Base-by-base conservation (phyloP, 2,329 filamentous ascomycete genomes). In the Pseudopithomyces chartarum region DNA sequence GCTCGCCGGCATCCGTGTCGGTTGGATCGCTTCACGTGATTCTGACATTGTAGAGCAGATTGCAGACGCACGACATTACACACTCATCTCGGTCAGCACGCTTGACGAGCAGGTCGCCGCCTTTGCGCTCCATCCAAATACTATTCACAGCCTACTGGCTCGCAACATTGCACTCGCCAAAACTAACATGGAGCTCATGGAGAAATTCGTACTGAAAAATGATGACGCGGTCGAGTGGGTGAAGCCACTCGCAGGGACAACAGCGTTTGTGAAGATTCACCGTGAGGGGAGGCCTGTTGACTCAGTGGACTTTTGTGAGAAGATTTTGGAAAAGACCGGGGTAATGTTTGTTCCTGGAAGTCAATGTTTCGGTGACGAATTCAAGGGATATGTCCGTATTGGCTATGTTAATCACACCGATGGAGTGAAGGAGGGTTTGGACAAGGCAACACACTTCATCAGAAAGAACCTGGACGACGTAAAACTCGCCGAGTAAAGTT, bases 31-130 rank as follows among this genome's bases (percentile, higher is more conserved):
- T 3, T 89, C 87, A 13, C 85, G 85, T 23, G 85, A 86, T 72
- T 69, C 72, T 5, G 76, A 78, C 0, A 81, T 96, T 54, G 82
- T 94, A 52, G 83, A 87, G 49, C 79, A 82, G 13, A 81, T 90
- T 59, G 86, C 88, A 11, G 76, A 79, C 13, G 87, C 87, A 1
- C 82, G 91, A 39, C 89, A 95, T 73, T 96, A 95, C 79, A 96
- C 91, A 3, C 92, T 90, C 23, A 96, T 96, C 66, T 90, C 89
- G 38, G 91, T 96, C 0, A 90, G 90, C n/a, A 86, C 89, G 68
- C 78, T 97, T 6, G 91, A 96, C 71, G 91, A 96, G 71, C 84
- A 85, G 48, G 81, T 96, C 11, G 92, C 91, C 2, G 84, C 85
- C 26, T 94, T 88, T 68, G 92, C 92, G 0, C 78, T 97, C 7